A percentile compares a stretch with the other conserved stretches of the same genome.
Evolutionary conservation across 2,329 filamentous ascomycete genomes (phyloP).

Genomic region (Coniosporium tulheliwenetii): DNA sequence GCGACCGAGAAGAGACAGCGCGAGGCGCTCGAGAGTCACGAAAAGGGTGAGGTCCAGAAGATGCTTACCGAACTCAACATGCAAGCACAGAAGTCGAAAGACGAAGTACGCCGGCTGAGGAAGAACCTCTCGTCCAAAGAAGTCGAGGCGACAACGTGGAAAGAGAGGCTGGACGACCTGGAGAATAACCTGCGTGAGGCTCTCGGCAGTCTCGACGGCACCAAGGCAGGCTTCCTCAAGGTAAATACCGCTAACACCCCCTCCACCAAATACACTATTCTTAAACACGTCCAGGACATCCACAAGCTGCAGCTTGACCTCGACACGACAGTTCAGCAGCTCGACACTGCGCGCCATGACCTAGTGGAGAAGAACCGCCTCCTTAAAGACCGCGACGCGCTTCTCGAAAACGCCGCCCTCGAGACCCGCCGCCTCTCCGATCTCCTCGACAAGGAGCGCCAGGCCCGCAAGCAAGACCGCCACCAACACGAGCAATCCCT

Average conservation of each 20-base stretch:
- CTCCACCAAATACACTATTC: constrained; percentile 1
- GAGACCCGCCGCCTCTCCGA: constrained; percentile 76
- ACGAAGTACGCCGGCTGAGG: constrained; percentile 67
- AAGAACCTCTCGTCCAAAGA: constrained; percentile 65
- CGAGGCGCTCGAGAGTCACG: constrained; percentile 70
- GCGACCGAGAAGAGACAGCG: constrained; percentile 70
- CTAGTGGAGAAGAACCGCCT: constrained; percentile 82
- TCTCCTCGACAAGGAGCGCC: constrained; percentile 78
- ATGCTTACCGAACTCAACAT: constrained; percentile 84
- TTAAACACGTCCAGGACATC: constrained; percentile 44
- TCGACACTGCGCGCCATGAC: constrained; percentile 61
- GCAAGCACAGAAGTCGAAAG: constrained; percentile 67
- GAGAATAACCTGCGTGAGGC: constrained; percentile 79
- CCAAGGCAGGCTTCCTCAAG: constrained; percentile 69
- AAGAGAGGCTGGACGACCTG: constrained; percentile 75
- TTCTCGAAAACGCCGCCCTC: constrained; percentile 77
- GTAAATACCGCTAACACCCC: constrained; percentile 24
- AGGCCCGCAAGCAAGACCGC: constrained; percentile 71
- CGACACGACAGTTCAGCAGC: constrained; percentile 66
- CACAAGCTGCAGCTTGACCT: constrained; percentile 78
- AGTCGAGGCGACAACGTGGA: constrained; percentile 80
- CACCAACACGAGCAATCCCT: constrained; percentile 78
- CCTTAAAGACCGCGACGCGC: constrained; percentile 73
- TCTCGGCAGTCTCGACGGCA: constrained; percentile 75
- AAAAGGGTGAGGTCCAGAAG: constrained; percentile 91